Evolutionary conservation across 1,284 basidiomycete species (phyloP), one percentile per base, ranked within the genome.

Genomic region (Leccinum pachyderme): DNA sequence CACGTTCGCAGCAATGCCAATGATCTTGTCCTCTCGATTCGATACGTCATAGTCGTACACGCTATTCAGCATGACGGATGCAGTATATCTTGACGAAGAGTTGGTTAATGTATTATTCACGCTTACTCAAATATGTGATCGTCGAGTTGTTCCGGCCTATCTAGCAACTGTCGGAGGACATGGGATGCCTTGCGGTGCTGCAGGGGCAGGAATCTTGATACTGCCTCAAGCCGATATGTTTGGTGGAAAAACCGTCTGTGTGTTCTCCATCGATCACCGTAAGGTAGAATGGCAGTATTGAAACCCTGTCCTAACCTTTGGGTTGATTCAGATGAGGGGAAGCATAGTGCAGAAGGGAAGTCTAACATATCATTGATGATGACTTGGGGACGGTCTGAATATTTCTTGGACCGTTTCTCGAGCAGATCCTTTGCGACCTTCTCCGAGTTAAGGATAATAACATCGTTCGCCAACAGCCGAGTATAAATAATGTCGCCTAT

Each of bases 381-480:
- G 24, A 43, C 24, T 1, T 5, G 7, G 11, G 47, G 47, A 7
- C 47, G 31, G 9, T 29, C 28, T 22, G 46, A 47, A 13, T 47
- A 47, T 8, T 47, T 47, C 46, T 13, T 18, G 31, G 46, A 47
- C 28, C 29, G 46, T 47, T 47, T 47, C n/a, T 47, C 46, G 18
- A 47, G 29, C 8, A 47, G 31, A 18, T 47, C 46, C 8, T 32
- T 31, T 7, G 46, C 46, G 9, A 35, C 22, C 32, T 48, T 27
- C 8, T 48, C 47, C 22, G 47, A 48, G 18, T 35, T 48, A 4
- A 48, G 12, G 12, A 48, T 29, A 7, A 81, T 59, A 25, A 76
- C 64, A 31, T 78, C 68, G 47, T 68, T 55, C 5, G 62, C 56
- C n/a, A 67, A 60, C 0, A 67, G 49, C 9, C 59, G 61, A 3